Conservation (phyloP, 805 yeast genomes). For the Myxozyma sirexii region DNA sequence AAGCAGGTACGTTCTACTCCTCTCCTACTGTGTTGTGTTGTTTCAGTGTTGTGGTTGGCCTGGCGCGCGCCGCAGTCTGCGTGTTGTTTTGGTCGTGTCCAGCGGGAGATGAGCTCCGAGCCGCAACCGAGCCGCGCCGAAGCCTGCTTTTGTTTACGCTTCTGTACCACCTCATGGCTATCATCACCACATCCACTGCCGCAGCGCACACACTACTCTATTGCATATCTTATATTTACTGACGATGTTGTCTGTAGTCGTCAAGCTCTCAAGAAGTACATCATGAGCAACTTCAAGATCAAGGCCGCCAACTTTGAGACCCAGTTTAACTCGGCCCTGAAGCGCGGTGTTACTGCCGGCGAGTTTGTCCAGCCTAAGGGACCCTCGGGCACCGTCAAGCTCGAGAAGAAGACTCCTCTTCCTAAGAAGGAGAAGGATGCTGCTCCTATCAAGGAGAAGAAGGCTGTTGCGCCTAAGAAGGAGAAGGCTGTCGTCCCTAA, state of each 20-base stretch:
- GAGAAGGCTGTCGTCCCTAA: constrained; percentile 38
- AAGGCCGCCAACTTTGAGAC: constrained; percentile 69
- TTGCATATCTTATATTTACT: not conserved
- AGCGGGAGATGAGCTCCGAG: constrained; percentile 3
- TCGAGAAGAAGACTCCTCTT: constrained; percentile 52
- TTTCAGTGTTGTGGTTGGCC: not conserved
- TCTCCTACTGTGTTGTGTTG: not conserved
- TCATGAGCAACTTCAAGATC: constrained; percentile 62
- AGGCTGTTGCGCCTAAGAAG: constrained; percentile 40
- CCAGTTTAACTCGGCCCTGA: constrained; percentile 72
- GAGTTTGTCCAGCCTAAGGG: constrained; percentile 85
- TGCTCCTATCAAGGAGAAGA: constrained; percentile 37
- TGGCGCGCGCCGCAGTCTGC: constrained; percentile 2
- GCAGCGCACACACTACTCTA: not conserved
- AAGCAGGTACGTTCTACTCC: constrained; percentile 25
- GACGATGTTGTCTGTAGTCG: constrained; percentile 51
- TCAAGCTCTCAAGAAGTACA: constrained; percentile 83
- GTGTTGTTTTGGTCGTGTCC: constrained; percentile 7
- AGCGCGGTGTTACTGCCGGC: constrained; percentile 78
- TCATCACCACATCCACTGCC: not conserved
- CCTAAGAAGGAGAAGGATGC: constrained; percentile 44
- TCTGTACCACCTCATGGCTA: not conserved
- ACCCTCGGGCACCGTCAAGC: constrained; percentile 81
- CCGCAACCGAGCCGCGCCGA: constrained; percentile 1
- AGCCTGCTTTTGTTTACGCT: not conserved